Base-by-base conservation (phyloP, 805 yeast species). In the Schwanniomyces vanrijiae region DNA sequence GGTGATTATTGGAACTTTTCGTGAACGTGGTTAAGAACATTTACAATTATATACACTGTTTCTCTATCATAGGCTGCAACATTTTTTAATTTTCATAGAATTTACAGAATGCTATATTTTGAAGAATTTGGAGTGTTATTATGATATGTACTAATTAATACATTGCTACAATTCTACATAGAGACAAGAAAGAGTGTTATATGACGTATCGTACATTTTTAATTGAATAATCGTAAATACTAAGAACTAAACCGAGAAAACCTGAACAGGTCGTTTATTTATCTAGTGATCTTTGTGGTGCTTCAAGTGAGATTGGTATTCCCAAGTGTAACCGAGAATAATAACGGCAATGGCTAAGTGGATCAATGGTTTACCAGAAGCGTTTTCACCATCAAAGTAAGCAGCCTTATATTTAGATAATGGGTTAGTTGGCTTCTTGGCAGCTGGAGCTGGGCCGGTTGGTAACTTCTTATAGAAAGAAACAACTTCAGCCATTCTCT, bases 381-480 rank as follows among this genome's bases (percentile, higher is more conserved):
- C 92, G 62, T 87, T 86, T 56, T 83, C 89, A 59, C 87, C 90
- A 63, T 86, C 88, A 63, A 87, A 86, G 81, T 80, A 90, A 68
- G 87, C 88, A 64, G 88, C 90, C 73, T 82, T 85, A 81, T 91
- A 91, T 71, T 82, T 82, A 51, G 85, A 88, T 54, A 84, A 65
- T 56, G 87, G 80, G 53, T 86, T 83, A 55, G 78, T 70, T 50
- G 77, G 69, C 62, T 89, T 82, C 73, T 84, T 80, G 55, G 82
- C 73, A 59, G 83, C 83, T 56, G 92, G 84, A 51, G 96, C 95
- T 50, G 86, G 76, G 45, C 98, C 98, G 69, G 90, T 91, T 67
- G 99, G 99, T 62, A 92, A 83, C 60, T 90, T 84, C 78, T 92
- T 88, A 87, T 92, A 92, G 83, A 94, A 91, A 55, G 88, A 80